Percentiles rank a stretch among this genome's conserved stretches.
These are phyloP conservation scores for Kluyveromyces sp. DNA, from an alignment of 1,139 yeast genomes.

Conservation along the genomic window DNA sequence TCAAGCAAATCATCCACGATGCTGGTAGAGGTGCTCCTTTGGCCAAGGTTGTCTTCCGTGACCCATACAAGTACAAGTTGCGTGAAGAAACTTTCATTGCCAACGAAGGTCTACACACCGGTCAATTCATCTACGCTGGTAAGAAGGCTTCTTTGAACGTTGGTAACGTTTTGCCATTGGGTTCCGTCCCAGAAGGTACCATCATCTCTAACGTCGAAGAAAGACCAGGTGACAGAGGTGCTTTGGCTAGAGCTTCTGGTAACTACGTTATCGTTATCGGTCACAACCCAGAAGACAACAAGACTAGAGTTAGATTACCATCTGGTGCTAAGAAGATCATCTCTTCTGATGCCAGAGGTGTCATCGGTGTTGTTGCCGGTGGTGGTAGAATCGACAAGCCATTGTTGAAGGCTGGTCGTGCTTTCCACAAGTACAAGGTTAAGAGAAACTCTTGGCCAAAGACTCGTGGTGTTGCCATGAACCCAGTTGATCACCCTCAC, in stretches of 20 bases:
- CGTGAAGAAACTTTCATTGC: slow-evolving; percentile 99
- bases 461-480: slow-evolving; percentile 99
- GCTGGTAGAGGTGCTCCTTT: slow-evolving; percentile 99
- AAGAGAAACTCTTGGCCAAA: slow-evolving; percentile 99
- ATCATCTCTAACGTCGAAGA: slow-evolving; percentile 97
- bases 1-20: slow-evolving; percentile 97
- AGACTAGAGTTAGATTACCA: slow-evolving; percentile 98
- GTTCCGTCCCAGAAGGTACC: slow-evolving; percentile 99
- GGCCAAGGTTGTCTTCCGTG: slow-evolving; percentile 98
- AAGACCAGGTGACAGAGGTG: slow-evolving; percentile 99
- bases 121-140: slow-evolving; percentile 98
- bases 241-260: slow-evolving; percentile 98
- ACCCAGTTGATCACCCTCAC: slow-evolving; percentile 99
- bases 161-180: slow-evolving; percentile 96
- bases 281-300: slow-evolving; percentile 98
- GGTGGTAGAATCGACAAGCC: slow-evolving; percentile 99
- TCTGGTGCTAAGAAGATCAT: slow-evolving; percentile 97
- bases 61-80: slow-evolving; percentile 96
- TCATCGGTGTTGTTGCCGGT: slow-evolving; percentile 98
- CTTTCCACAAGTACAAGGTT: slow-evolving; percentile 98
- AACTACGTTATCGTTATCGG: slow-evolving; percentile 98
- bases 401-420: slow-evolving; percentile 99
- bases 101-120: slow-evolving; percentile 99
- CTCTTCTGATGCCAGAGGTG: slow-evolving; percentile 97
- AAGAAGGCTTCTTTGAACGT: slow-evolving; percentile 95